phyloP scores from a whole-genome alignment of 2,329 filamentous ascomycete species.

The Akanthomyces uredinophilus region DNA sequence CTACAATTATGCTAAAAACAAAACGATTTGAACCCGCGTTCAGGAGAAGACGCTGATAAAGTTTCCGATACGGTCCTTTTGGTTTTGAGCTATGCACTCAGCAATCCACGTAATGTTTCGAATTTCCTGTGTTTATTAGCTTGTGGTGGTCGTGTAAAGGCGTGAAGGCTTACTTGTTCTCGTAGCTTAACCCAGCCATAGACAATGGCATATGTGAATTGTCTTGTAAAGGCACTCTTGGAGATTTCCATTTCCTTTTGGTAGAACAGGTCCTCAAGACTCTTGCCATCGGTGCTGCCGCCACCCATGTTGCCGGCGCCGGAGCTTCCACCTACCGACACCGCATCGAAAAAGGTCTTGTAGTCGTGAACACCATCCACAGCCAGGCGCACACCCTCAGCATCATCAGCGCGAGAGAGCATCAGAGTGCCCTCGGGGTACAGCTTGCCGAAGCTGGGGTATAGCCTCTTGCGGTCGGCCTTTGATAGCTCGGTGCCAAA shows the following conservation, averaged over 20 bases:
- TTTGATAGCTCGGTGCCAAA: constrained; percentile 96
- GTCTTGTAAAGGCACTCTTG: constrained; percentile 89
- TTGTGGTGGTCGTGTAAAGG: constrained; percentile 18
- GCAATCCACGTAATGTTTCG: constrained; percentile 99
- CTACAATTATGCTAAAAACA: constrained; percentile 35
- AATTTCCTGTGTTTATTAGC: constrained; percentile 67
- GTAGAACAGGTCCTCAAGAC: constrained; percentile 95
- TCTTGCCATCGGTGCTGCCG: constrained; percentile 74
- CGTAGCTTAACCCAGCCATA: constrained; percentile 97
- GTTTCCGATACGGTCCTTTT: constrained; percentile 97
- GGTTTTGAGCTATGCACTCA: constrained; percentile 98
- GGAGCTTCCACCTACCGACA: constrained; percentile 66
- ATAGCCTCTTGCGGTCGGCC: constrained; percentile 90
- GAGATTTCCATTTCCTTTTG: constrained; percentile 99
- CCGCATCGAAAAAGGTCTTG: constrained; percentile 92
- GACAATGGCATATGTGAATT: constrained; percentile 91
- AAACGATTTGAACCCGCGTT: constrained; percentile 18
- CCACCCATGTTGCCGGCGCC: constrained; percentile 82
- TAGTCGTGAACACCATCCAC: constrained; percentile 92
- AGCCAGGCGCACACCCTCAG: constrained; percentile 87
- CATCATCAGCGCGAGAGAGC: constrained; percentile 90
- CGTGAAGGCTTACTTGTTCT: constrained; percentile 71
- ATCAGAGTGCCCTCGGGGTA: constrained; percentile 94
- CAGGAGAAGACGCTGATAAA: constrained; percentile 92
- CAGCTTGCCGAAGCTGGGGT: constrained; percentile 83